phyloP scores from a whole-genome alignment of 83 land plant genomes.

The Thuja plicata region DNA sequence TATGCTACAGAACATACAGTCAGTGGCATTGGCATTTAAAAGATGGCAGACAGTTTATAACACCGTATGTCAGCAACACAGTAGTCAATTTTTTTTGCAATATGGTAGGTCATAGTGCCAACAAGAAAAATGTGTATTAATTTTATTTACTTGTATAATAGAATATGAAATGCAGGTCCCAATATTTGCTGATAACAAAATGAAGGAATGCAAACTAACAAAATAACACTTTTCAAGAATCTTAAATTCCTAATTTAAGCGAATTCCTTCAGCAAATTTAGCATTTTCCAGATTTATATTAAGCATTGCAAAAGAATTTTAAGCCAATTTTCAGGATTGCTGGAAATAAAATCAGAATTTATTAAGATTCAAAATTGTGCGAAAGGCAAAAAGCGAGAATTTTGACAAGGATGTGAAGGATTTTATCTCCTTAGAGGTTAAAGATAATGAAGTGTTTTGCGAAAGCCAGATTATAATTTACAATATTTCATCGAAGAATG shows the following conservation, averaged over 20 bases:
- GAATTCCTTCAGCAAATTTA: too few relatives aligned
- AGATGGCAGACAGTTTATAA: constrained; percentile 5
- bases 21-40: neutral
- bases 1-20: constrained; percentile 7
- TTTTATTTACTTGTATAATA: neutral
- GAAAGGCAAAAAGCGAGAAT: too few relatives aligned
- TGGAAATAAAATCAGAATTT: too few relatives aligned
- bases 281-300: too few relatives aligned
- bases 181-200: neutral
- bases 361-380: too few relatives aligned
- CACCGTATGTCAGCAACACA: neutral
- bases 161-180: neutral
- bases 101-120: neutral
- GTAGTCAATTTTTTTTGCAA: neutral
- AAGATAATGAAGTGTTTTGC: too few relatives aligned
- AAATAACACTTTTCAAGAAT: neutral
- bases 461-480: too few relatives aligned
- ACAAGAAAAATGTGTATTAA: neutral
- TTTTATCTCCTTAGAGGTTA: too few relatives aligned
- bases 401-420: too few relatives aligned
- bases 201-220: neutral
- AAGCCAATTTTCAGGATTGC: too few relatives aligned
- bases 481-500: too few relatives aligned
- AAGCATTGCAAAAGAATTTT: too few relatives aligned
- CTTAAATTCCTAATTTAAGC: neutral